Evolutionary conservation across 306 rosid genomes (phyloP), one percentile per base, ranked within the genome.

Genomic region (Arachis stenosperma): DNA sequence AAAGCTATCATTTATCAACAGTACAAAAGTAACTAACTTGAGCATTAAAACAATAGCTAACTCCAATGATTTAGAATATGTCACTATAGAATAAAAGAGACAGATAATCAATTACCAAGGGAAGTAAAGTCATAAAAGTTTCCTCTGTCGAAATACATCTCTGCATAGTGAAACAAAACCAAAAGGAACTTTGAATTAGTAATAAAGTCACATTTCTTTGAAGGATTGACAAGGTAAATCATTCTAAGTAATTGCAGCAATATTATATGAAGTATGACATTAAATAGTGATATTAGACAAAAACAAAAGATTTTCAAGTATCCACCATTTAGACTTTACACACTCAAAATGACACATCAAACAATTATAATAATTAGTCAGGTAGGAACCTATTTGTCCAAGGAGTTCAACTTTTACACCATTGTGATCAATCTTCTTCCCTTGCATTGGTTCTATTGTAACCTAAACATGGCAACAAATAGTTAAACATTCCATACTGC

Each of bases 71-170:
- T 41, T 14, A 52, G 52, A 65, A 53, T 44, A 44, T 65, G 76
- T 63, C 8, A 52, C 52, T 33, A n/a, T 73, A 69, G 61, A 73
- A 41, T 33, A 37, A 11, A 75, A 79, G 71, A 27, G 17, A 54
- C n/a, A 70, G 74, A 81, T 43, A 80, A 83, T 71, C 71, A 85
- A 43, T 85, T 73, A 94, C 98, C 98, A n/a, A 94, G 98, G 70
- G 98, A 94, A 80, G 98, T 94, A 40, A 94, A 94, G 83, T 94
- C 98, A 71, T 94, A 94, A 77, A 89, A 93, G 69, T 94, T 94
- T 75, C 97, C 97, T 81, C 91, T 89, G 84, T 94, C 97, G 39
- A 94, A 94, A 84, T 89, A 94, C 92, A 94, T 91, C 85, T 94
- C 98, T 94, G 95, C 91, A 75, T 71, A 78, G 64, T 48, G 75